A percentile compares a stretch with the other conserved stretches of the same genome.
Conservation (phyloP, 306 rosid species). For the Castanea sativa region DNA sequence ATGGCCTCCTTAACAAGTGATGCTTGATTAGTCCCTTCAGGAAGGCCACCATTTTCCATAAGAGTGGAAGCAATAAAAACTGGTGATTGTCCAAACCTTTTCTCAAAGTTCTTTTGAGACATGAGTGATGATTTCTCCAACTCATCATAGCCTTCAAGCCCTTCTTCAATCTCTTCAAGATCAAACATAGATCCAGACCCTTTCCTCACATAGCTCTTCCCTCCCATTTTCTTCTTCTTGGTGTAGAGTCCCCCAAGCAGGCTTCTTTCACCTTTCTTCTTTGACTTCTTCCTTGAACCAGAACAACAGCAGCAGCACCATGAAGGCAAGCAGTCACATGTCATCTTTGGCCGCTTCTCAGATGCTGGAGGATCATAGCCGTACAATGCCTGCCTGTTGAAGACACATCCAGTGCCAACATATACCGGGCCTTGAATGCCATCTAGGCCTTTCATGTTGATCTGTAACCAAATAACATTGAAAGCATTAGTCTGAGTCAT, state of each 20-base stretch:
- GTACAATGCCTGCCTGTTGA: conserved; percentile 85
- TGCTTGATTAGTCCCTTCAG: conserved; percentile 58
- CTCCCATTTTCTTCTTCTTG: conserved; percentile 89
- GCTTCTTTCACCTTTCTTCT: conserved; percentile 66
- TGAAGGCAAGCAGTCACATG: conserved; percentile 80
- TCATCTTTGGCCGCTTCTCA: conserved; percentile 68
- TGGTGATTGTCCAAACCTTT: conserved; percentile 79
- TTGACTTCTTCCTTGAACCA: conserved; percentile 76
- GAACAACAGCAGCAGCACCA: conserved; percentile 65
- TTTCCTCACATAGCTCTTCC: conserved; percentile 45
- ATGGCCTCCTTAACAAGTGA: conserved; percentile 83
- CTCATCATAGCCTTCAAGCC: conserved; percentile 70
- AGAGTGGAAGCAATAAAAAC: conserved; percentile 88
- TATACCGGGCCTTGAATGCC: conserved; percentile 98
- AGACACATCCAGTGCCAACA: conserved; percentile 93
- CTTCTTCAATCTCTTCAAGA: conserved; percentile 80
- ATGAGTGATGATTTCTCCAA: conserved; percentile 69
- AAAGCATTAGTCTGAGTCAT: conserved; percentile 18
- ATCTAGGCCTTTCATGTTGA: conserved; percentile 95
- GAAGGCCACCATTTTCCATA: conserved; percentile 80
- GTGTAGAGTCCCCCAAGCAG: conserved; percentile 57
- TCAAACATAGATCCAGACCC: conserved; percentile 51
- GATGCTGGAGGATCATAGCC: conserved; percentile 75
- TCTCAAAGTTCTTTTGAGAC: conserved; percentile 69
- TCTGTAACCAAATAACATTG: conserved; percentile 39